phyloP scores from a whole-genome alignment of 1,284 basidiomycete species.

The Porodaedalea pini region DNA sequence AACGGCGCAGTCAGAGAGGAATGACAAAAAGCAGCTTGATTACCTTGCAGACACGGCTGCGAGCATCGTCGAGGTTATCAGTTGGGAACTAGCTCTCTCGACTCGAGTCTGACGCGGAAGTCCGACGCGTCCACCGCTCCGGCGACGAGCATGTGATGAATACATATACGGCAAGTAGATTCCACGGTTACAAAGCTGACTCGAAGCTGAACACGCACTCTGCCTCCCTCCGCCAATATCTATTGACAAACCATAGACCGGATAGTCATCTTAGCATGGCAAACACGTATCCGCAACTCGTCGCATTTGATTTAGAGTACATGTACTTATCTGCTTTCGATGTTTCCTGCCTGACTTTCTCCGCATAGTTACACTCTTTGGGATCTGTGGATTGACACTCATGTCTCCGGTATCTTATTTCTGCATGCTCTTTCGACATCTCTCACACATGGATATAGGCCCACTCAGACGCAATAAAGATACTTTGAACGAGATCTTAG shows the following conservation, averaged over 20 bases:
- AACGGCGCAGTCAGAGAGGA: background rate
- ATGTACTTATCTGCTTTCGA: constrained; percentile 26
- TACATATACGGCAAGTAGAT: background rate
- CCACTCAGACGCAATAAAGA: constrained; percentile 60
- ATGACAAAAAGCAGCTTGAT: too few species aligned
- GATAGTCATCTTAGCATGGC: background rate
- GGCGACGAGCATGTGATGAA: background rate
- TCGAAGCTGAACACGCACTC: background rate
- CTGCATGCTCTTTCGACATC: background rate
- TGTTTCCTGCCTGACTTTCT: background rate
- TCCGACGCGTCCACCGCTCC: constrained; percentile 1
- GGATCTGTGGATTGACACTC: constrained; percentile 82
- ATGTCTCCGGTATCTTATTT: constrained; percentile 44
- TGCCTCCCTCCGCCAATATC: too few species aligned
- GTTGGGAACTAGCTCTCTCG: background rate
- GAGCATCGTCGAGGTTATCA: too few species aligned
- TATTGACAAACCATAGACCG: background rate
- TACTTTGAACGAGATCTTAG: constrained; percentile 57
- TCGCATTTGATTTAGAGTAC: constrained; percentile 85
- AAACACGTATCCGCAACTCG: constrained; percentile 50
- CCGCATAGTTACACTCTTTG: constrained; percentile 71
- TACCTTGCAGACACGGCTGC: too few species aligned
- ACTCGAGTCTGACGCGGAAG: background rate
- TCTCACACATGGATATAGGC: constrained; percentile 36
- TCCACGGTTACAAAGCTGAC: background rate